Evolutionary conservation across 164 flowering plant species (phyloP).

Genomic region (Pachysandra terminalis): DNA sequence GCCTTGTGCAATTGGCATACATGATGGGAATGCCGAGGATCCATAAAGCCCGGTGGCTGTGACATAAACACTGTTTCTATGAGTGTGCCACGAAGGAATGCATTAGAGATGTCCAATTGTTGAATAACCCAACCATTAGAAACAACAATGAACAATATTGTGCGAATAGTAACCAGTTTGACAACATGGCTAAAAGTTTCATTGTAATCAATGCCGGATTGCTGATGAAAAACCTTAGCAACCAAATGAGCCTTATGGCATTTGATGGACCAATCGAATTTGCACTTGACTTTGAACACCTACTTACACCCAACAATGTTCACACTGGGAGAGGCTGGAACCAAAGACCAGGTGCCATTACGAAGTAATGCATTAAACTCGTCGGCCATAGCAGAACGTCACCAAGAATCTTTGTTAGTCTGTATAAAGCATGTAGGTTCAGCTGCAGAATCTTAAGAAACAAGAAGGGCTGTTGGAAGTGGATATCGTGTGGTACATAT

Average conservation of each 20-base stretch:
- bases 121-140: neutral
- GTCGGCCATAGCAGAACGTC: neutral
- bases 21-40: neutral
- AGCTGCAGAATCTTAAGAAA: no score
- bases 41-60: neutral
- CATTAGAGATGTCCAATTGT: constrained; percentile 8
- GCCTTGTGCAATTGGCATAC: constrained; percentile 9
- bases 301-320: neutral
- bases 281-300: neutral
- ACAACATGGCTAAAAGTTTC: constrained; percentile 8
- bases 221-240: neutral
- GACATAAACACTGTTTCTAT: neutral
- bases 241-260: neutral
- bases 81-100: constrained; percentile 1
- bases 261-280: neutral
- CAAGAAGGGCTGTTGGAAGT: no score
- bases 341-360: neutral
- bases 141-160: neutral
- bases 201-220: neutral
- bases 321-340: neutral
- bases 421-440: no score
- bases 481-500: no score
- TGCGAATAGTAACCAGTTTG: constrained; percentile 1
- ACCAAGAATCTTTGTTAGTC: neutral
- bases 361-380: neutral